Percentiles rank a stretch among this genome's conserved stretches.
Evolutionary conservation across 2,329 filamentous ascomycete genomes (phyloP).

Genomic region (Colletotrichum cuscutae): DNA sequence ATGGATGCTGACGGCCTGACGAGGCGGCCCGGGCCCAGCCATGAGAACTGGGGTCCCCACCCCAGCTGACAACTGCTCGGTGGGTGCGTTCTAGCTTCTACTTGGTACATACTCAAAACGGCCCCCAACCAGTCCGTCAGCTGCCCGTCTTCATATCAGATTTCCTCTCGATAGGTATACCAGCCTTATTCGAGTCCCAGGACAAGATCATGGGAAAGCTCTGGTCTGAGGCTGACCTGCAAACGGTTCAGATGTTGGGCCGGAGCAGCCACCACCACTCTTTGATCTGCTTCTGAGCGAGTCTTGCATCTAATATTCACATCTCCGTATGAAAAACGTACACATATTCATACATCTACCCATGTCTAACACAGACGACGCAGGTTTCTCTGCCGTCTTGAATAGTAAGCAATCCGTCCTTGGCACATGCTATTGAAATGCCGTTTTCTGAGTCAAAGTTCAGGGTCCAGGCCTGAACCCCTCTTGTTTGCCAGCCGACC

Average conservation of each 20-base stretch:
- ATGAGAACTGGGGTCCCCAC: neutral
- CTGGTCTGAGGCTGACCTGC: neutral
- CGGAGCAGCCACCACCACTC: too few species aligned
- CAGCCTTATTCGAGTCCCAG: too few species aligned
- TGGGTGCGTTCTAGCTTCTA: neutral
- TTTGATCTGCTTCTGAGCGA: neutral
- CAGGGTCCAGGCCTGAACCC: constrained; percentile 10
- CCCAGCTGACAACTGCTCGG: neutral
- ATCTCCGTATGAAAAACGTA: neutral
- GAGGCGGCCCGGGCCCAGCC: constrained; percentile 7
- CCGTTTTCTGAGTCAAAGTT: constrained; percentile 6
- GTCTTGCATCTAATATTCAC: neutral
- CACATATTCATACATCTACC: neutral
- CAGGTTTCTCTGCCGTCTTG: neutral
- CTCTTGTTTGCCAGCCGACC: neutral
- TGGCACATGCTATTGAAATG: neutral
- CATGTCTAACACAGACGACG: neutral
- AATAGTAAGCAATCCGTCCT: neutral
- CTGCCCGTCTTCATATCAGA: neutral
- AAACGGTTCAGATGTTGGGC: neutral
- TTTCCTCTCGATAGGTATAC: too few species aligned
- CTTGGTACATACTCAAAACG: neutral
- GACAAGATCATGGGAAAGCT: neutral
- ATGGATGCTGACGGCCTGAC: constrained; percentile 6
- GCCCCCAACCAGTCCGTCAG: neutral